A percentile compares a stretch with the other conserved stretches of the same genome.
Evolutionary conservation across 2,329 filamentous ascomycete genomes (phyloP).

Genomic region (Penicillium sp.): DNA sequence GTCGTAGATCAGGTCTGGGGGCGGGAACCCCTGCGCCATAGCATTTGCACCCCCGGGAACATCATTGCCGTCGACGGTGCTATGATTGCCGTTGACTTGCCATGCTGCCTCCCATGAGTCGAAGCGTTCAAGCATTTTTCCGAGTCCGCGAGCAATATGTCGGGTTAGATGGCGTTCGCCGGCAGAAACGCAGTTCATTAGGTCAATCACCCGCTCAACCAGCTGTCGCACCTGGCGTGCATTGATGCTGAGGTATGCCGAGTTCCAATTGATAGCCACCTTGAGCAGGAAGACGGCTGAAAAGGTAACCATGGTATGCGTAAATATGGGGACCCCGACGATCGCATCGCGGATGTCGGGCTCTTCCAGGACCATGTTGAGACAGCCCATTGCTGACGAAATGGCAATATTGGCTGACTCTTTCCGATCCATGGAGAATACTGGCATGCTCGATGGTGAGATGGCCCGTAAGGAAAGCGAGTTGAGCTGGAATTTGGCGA

Average conservation of each 20-base stretch:
- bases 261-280: slow-evolving; percentile 43
- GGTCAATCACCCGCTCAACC: slow-evolving; percentile 38
- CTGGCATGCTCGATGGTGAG: slow-evolving; percentile 39
- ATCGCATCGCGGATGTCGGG: slow-evolving; percentile 45
- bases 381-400: slow-evolving; percentile 44
- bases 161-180: slow-evolving; percentile 40
- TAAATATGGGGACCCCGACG: slow-evolving; percentile 45
- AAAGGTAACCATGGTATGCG: slow-evolving; percentile 45
- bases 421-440: slow-evolving; percentile 42
- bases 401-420: slow-evolving; percentile 44
- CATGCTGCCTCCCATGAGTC: slow-evolving; percentile 37
- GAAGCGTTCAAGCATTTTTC: slow-evolving; percentile 41
- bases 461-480: slow-evolving; percentile 40
- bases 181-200: slow-evolving; percentile 38
- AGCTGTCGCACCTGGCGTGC: slow-evolving; percentile 36
- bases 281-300: slow-evolving; percentile 44
- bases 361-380: slow-evolving; percentile 46
- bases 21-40: slow-evolving; percentile 39
- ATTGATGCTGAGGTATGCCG: slow-evolving; percentile 38
- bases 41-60: slow-evolving; percentile 40
- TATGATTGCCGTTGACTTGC: slow-evolving; percentile 18
- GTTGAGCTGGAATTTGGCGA: slow-evolving; percentile 51
- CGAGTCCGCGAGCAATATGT: slow-evolving; percentile 39
- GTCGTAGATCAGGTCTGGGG: slow-evolving; percentile 39
- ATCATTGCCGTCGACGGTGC: slow-evolving; percentile 20